Evolutionary conservation across 2,329 filamentous ascomycete genomes (phyloP).

Genomic region (Cytospora leucostoma): DNA sequence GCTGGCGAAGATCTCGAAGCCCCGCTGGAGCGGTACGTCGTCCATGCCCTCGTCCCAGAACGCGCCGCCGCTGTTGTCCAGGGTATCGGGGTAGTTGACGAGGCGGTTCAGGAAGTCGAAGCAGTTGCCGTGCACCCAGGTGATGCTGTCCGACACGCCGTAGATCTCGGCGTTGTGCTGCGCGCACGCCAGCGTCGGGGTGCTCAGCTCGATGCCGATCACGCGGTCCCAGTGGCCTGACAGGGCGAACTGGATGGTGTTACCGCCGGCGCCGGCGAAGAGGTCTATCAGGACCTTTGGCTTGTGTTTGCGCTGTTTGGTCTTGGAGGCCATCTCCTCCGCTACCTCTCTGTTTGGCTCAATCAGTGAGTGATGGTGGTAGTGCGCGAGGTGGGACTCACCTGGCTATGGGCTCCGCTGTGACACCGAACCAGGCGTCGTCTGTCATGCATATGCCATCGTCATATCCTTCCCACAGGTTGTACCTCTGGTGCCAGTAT

Average conservation of each 20-base stretch:
- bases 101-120: conserved; percentile 66
- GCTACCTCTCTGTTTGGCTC: conserved; percentile 67
- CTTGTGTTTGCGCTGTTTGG: conserved; percentile 34
- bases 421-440: conserved; percentile 95
- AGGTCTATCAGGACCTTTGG: conserved; percentile 70
- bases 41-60: conserved; percentile 35
- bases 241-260: conserved; percentile 89
- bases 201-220: conserved; percentile 85
- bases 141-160: conserved; percentile 73
- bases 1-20: conserved; percentile 56
- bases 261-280: conserved; percentile 90
- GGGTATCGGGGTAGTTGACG: conserved; percentile 35
- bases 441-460: conserved; percentile 88
- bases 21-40: conserved; percentile 37
- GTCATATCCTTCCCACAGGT: conserved; percentile 85
- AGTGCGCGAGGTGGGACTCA: conserved; percentile 45
- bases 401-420: conserved; percentile 87
- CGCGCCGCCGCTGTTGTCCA: conserved; percentile 8
- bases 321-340: conserved; percentile 66
- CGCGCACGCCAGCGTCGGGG: conserved; percentile 79
- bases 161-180: conserved; percentile 90
- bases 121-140: conserved; percentile 85
- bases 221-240: conserved; percentile 78
- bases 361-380: not conserved
- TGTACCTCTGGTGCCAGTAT: conserved; percentile 88